Conservation (phyloP, 2,329 filamentous ascomycete genomes). For the Neurospora sp. region DNA sequence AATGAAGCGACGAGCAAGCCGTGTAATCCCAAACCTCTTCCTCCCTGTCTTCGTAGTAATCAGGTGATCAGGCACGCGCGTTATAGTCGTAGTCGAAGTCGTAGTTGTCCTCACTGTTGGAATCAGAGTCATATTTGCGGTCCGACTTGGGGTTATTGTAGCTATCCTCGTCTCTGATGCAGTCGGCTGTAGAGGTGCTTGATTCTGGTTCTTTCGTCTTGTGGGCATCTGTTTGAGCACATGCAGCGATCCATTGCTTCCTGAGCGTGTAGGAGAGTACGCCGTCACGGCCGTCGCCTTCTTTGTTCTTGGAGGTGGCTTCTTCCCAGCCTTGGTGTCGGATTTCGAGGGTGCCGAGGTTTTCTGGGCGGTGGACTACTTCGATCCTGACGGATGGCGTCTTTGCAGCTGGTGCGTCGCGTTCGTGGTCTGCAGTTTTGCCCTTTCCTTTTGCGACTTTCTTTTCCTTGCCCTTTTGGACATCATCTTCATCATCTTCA, state of each 20-base stretch:
- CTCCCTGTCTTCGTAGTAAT: too few relatives aligned
- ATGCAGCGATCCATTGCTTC: neutral
- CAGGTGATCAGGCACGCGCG: too few relatives aligned
- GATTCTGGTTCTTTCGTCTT: too few relatives aligned
- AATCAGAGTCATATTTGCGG: too few relatives aligned
- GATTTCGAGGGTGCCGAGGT: neutral
- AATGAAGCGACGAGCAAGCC: too few relatives aligned
- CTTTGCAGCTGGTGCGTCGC: fast-evolving
- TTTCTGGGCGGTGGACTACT: neutral
- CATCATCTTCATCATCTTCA: neutral
- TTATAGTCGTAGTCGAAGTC: too few relatives aligned
- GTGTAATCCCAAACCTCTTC: too few relatives aligned
- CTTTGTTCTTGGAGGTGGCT: neutral
- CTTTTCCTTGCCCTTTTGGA: neutral
- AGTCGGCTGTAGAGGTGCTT: too few relatives aligned
- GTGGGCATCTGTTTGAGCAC: neutral
- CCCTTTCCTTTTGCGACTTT: neutral
- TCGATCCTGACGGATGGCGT: neutral
- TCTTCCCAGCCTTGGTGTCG: neutral
- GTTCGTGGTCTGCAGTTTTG: neutral
- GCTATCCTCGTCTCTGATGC: too few relatives aligned
- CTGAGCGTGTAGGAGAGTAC: neutral
- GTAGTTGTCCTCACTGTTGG: too few relatives aligned
- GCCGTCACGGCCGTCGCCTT: neutral
- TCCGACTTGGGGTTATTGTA: too few relatives aligned